Percentiles rank a stretch among this genome's conserved stretches.
Conservation (phyloP, 306 rosid species). For the Acacia confusa region DNA sequence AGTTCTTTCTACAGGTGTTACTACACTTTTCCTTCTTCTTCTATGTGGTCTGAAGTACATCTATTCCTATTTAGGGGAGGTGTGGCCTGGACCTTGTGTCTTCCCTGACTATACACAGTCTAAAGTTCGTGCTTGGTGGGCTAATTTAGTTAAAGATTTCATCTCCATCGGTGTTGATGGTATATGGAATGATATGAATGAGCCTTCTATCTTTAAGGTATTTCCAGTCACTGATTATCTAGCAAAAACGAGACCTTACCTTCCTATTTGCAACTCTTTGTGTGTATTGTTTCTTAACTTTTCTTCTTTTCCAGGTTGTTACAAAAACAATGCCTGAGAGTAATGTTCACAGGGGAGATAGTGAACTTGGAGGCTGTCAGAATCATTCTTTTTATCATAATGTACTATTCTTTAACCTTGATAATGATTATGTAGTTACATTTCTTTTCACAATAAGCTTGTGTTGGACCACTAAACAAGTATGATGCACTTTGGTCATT, state of each 20-base stretch:
- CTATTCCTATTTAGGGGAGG: constrained; percentile 58
- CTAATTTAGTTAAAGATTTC: constrained; percentile 79
- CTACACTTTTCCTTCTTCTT: constrained; percentile 13
- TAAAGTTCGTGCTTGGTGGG: constrained; percentile 91
- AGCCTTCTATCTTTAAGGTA: constrained; percentile 90
- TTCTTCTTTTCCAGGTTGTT: constrained; percentile 52
- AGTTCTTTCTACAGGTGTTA: constrained; percentile 8
- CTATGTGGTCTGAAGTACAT: constrained; percentile 16
- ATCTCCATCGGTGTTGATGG: constrained; percentile 83
- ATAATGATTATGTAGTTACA: constrained; percentile 5
- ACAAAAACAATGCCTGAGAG: constrained; percentile 92
- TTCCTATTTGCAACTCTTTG: constrained; percentile 17
- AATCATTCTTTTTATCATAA: constrained; percentile 87
- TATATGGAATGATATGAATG: constrained; percentile 99
- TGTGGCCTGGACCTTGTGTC: constrained; percentile 95
- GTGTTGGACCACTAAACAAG: constrained; percentile 1
- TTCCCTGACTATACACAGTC: constrained; percentile 92
- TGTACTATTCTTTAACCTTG: constrained; percentile 52
- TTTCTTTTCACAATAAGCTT: constrained; percentile 22
- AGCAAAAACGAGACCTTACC: constrained; percentile 2
- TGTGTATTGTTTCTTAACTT: constrained; percentile 13
- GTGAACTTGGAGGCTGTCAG: constrained; percentile 86
- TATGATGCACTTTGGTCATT: constrained; percentile 24
- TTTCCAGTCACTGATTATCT: not conserved
- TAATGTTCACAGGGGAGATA: constrained; percentile 88